These are phyloP conservation scores for Pholiota microspora DNA, from an alignment of 768 basidiomycete genomes.

Conservation along the genomic window DNA sequence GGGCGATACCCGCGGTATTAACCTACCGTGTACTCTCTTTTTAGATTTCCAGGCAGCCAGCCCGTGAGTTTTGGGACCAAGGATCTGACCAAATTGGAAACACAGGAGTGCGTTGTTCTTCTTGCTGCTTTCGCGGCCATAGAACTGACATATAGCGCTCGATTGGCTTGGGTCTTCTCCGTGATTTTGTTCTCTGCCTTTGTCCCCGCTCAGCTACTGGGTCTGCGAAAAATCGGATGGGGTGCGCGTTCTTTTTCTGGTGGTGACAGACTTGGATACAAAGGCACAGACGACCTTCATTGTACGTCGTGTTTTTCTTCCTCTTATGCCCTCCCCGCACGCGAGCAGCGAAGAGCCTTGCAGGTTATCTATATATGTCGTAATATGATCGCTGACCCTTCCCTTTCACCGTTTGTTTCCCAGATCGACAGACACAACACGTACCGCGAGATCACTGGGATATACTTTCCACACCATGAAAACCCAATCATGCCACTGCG, in stretches of 20 bases:
- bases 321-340: too few relatives aligned
- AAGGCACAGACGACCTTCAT: constrained; percentile 68
- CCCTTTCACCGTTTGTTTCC: not conserved
- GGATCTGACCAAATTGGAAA: constrained; percentile 76
- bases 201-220: constrained; percentile 71
- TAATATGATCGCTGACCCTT: not conserved
- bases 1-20: constrained; percentile 13
- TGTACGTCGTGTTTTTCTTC: constrained; percentile 48
- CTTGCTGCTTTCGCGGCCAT: not conserved
- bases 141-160: constrained; percentile 5
- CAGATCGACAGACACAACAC: constrained; percentile 95
- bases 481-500: constrained; percentile 63
- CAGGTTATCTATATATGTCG: not conserved
- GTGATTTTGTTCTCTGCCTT: not conserved
- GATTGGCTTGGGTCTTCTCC: constrained; percentile 6
- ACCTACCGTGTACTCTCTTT: constrained; percentile 12
- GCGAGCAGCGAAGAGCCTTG: not conserved
- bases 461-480: constrained; percentile 91
- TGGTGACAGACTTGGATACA: constrained; percentile 55
- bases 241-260: constrained; percentile 81
- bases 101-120: constrained; percentile 64
- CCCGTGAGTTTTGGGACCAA: constrained; percentile 82
- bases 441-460: constrained; percentile 70
- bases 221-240: constrained; percentile 99
- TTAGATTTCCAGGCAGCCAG: constrained; percentile 93